Percentiles rank a stretch among this genome's conserved stretches.
These are phyloP conservation scores for Didymella keratinophila DNA, from an alignment of 2,329 filamentous ascomycete species.

Conservation along the genomic window DNA sequence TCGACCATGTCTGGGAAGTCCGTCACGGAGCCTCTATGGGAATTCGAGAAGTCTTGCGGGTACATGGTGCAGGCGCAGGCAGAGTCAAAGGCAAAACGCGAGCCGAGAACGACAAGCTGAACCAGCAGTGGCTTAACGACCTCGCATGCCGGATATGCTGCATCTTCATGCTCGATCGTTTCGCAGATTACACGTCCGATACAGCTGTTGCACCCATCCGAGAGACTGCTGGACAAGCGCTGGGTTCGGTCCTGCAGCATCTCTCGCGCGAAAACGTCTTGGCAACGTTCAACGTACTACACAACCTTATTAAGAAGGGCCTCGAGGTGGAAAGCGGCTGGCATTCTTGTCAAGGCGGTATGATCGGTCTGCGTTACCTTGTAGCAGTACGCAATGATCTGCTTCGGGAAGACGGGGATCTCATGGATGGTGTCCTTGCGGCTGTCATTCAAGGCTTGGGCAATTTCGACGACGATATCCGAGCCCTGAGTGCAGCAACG, in stretches of 20 bases:
- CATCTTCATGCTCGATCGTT: slow-evolving; percentile 96
- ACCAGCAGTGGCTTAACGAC: slow-evolving; percentile 89
- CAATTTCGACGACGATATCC: slow-evolving; percentile 92
- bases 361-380: slow-evolving; percentile 94
- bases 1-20: slow-evolving; percentile 93
- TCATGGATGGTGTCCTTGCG: slow-evolving; percentile 91
- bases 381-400: slow-evolving; percentile 95
- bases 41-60: slow-evolving; percentile 85
- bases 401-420: slow-evolving; percentile 78
- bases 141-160: slow-evolving; percentile 93
- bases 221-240: slow-evolving; percentile 91
- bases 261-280: slow-evolving; percentile 81
- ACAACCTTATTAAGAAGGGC: slow-evolving; percentile 89
- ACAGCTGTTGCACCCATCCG: slow-evolving; percentile 95
- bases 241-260: slow-evolving; percentile 88
- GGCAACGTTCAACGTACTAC: slow-evolving; percentile 82
- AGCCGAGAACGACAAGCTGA: slow-evolving; percentile 78
- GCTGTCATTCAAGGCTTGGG: slow-evolving; percentile 95
- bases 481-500: slow-evolving; percentile 96
- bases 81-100: slow-evolving; percentile 74
- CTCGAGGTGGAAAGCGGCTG: slow-evolving; percentile 70
- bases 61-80: slow-evolving; percentile 90
- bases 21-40: slow-evolving; percentile 97
- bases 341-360: slow-evolving; percentile 97
- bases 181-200: slow-evolving; percentile 97